Percentiles rank a stretch among this genome's conserved stretches.
Conservation (phyloP, 805 yeast genomes). For the Groenewaldozyma salmanticensis region DNA sequence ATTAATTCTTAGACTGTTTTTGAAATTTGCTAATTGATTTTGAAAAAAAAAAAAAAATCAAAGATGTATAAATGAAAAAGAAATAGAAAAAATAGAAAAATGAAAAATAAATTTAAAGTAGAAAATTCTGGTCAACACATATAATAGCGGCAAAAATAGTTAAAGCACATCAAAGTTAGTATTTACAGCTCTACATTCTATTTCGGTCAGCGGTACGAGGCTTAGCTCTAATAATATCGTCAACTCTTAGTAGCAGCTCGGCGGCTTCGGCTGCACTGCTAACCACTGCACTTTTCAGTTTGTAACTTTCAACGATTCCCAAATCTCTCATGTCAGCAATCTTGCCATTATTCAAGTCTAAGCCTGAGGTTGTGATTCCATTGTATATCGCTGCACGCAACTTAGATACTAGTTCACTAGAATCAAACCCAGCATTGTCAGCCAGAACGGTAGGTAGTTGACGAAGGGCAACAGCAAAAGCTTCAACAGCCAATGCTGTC, state of each 20-base stretch:
- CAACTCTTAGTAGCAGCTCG: conserved; percentile 89
- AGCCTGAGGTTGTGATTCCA: conserved; percentile 86
- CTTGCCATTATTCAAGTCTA: conserved; percentile 73
- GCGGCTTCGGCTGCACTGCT: conserved; percentile 97
- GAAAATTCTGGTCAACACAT: too few species aligned
- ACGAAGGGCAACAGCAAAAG: conserved; percentile 88
- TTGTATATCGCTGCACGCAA: conserved; percentile 83
- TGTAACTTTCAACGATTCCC: conserved; percentile 88
- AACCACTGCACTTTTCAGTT: conserved; percentile 88
- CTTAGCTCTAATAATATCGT: conserved; percentile 91
- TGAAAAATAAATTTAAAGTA: too few species aligned
- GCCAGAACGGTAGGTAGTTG: conserved; percentile 93
- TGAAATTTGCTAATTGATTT: too few species aligned
- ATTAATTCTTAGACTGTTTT: too few species aligned
- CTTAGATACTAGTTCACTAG: conserved; percentile 84
- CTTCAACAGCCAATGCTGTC: conserved; percentile 86
- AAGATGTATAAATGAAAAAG: too few species aligned
- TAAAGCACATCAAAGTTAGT: too few species aligned
- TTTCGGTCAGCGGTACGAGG: conserved; percentile 95
- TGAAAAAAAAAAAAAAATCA: too few species aligned
- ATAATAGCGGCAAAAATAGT: too few species aligned
- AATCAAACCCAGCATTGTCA: conserved; percentile 95
- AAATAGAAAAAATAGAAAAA: too few species aligned
- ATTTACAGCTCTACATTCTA: conserved; percentile 18
- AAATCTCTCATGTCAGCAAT: conserved; percentile 91